Conservation (phyloP, 179 eudicot genomes). For the Actinidia chinensis region DNA sequence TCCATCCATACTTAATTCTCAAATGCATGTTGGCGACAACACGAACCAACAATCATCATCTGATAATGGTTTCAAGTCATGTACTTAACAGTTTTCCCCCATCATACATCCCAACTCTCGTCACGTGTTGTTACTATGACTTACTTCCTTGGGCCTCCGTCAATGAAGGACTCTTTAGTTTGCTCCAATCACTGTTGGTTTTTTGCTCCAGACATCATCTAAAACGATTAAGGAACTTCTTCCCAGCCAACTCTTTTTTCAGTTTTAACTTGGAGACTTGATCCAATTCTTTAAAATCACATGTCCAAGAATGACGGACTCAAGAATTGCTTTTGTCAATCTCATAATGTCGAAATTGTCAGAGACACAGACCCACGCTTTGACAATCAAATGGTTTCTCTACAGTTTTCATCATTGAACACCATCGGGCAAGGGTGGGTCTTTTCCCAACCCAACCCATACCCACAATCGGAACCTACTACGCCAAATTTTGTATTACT, state of each 20-base stretch:
- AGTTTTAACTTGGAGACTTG: slow-evolving; percentile 11
- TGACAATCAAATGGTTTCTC: slow-evolving; percentile 13
- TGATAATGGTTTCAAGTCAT: slow-evolving; percentile 10
- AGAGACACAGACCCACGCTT: slow-evolving; percentile 26
- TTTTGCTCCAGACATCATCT: slow-evolving; percentile 31
- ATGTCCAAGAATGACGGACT: not conserved
- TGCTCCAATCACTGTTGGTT: not conserved
- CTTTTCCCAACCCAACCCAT: no score
- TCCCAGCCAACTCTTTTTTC: not conserved
- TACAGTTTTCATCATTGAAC: slow-evolving; percentile 16
- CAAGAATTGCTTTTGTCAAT: slow-evolving; percentile 25
- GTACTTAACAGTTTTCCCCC: not conserved
- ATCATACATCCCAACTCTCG: slow-evolving; percentile 1
- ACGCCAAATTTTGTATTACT: slow-evolving; percentile 8
- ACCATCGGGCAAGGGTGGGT: no score
- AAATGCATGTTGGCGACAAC: slow-evolving; percentile 24
- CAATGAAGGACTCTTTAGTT: not conserved
- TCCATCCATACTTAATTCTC: not conserved
- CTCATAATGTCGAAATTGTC: slow-evolving; percentile 20
- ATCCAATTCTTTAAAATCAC: not conserved
- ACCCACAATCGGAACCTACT: no score
- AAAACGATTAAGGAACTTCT: slow-evolving; percentile 21
- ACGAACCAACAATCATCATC: slow-evolving; percentile 26
- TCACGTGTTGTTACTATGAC: slow-evolving; percentile 28
- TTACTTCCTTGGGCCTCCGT: slow-evolving; percentile 15